Conservation (phyloP, 202 grass and related monocot species). For the Panicum hallii region DNA sequence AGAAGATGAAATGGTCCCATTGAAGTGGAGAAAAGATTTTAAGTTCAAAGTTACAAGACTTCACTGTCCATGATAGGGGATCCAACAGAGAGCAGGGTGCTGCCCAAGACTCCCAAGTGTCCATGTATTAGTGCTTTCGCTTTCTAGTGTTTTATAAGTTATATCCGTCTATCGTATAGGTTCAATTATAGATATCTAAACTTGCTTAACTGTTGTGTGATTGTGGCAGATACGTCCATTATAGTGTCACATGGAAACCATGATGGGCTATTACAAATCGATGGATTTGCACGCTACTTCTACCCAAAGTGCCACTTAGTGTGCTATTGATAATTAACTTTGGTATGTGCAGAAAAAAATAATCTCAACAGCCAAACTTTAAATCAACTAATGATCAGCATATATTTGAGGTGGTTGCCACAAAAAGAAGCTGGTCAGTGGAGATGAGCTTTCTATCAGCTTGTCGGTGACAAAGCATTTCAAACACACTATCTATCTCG, state of each 20-base stretch:
- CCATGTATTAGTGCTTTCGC: background rate
- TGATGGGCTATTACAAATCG: background rate
- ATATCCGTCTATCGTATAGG: background rate
- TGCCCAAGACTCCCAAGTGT: background rate
- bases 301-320: conserved; percentile 23
- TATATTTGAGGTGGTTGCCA: conserved; percentile 33
- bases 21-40: background rate
- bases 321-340: background rate
- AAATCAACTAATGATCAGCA: background rate
- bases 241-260: background rate
- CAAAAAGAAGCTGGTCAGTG: conserved; percentile 22
- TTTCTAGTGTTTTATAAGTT: background rate
- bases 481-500: background rate
- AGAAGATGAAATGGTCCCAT: background rate
- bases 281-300: background rate
- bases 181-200: background rate
- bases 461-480: conserved; percentile 22
- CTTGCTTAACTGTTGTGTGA: background rate
- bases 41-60: background rate
- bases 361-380: conserved; percentile 5
- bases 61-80: background rate
- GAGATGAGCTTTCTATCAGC: conserved; percentile 27
- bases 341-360: background rate
- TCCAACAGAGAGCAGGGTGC: background rate
- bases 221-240: background rate